Conservation (phyloP, 2,329 filamentous ascomycete genomes). For the Colletotrichum caudatum region DNA sequence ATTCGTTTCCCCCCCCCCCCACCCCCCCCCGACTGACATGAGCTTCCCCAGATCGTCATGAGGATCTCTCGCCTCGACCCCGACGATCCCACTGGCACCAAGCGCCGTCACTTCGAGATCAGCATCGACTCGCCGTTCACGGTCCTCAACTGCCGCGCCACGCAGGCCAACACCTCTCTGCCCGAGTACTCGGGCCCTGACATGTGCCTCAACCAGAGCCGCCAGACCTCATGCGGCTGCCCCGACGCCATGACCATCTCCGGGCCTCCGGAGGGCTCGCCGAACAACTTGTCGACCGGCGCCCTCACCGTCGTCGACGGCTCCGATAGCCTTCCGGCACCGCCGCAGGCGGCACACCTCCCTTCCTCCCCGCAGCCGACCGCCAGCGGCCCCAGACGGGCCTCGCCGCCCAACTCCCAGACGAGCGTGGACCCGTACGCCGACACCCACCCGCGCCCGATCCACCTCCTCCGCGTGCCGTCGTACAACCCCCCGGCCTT, state of each 20-base stretch:
- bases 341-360: conserved; percentile 70
- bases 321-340: conserved; percentile 54
- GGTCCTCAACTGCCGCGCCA: conserved; percentile 92
- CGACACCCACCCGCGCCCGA: conserved; percentile 70
- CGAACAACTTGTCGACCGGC: conserved; percentile 72
- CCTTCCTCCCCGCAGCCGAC: conserved; percentile 43
- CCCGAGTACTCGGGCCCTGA: conserved; percentile 78
- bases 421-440: conserved; percentile 13
- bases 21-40: conserved; percentile 30
- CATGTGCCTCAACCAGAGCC: conserved; percentile 54
- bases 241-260: conserved; percentile 69
- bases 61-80: conserved; percentile 87
- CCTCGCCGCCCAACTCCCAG: conserved; percentile 35
- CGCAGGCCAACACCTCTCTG: conserved; percentile 86
- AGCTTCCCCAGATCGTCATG: conserved; percentile 79
- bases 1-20: not conserved
- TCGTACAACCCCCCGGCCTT: conserved; percentile 92
- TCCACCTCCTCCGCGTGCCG: conserved; percentile 84
- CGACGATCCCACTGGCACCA: conserved; percentile 76
- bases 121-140: conserved; percentile 97
- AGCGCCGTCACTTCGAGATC: conserved; percentile 92
- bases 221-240: conserved; percentile 65
- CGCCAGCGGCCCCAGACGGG: conserved; percentile 19
- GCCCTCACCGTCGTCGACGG: conserved; percentile 58
- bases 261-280: conserved; percentile 72